These are phyloP conservation scores for Rhodosporidiobolus odoratus DNA, from an alignment of 768 basidiomycete genomes.

Conservation along the genomic window DNA sequence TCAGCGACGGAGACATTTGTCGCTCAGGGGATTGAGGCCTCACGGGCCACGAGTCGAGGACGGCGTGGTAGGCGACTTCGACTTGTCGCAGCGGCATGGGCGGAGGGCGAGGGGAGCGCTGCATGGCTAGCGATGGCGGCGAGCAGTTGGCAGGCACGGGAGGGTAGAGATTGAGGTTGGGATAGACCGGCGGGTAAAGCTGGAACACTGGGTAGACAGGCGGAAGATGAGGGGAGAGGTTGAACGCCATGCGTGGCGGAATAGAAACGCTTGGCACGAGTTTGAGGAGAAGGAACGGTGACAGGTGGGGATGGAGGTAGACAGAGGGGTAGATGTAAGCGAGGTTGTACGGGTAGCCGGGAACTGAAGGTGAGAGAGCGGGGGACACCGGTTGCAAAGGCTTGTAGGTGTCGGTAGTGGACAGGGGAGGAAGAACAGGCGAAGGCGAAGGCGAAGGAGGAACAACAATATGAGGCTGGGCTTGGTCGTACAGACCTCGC, in stretches of 20 bases:
- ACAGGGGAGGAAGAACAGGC: neutral
- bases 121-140: neutral
- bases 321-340: neutral
- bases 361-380: neutral
- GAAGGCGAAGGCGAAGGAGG: neutral
- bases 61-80: neutral
- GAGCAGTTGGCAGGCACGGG: neutral
- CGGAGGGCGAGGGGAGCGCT: neutral
- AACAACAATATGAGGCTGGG: neutral
- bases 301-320: neutral
- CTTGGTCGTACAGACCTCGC: neutral
- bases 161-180: constrained; percentile 12
- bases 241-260: neutral
- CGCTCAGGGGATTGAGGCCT: neutral
- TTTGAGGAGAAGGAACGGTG: neutral
- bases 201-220: neutral
- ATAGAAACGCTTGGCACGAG: neutral
- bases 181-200: constrained; percentile 14
- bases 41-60: neutral
- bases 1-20: no score
- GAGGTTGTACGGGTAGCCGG: constrained; percentile 3
- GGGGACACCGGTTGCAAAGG: neutral
- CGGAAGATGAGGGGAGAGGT: neutral
- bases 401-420: neutral
- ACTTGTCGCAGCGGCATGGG: neutral